Conservation (phyloP, 805 yeast genomes). For the Cyberlindnera bimundalis region DNA sequence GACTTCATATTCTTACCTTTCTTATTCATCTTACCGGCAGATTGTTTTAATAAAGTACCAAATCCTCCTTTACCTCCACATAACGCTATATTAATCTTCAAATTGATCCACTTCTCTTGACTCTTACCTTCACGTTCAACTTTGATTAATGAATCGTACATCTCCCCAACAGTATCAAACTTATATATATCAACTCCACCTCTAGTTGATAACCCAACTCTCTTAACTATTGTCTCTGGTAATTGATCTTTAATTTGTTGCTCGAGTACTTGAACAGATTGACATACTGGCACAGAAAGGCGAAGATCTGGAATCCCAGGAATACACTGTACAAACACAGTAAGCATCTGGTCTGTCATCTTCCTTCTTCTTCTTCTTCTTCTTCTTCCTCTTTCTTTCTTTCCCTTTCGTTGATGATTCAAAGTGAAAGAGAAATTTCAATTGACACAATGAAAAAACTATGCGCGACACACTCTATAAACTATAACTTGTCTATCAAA, state of each 20-base stretch:
- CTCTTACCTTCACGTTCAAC: neutral
- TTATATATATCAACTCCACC: conserved; percentile 16
- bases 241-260: conserved; percentile 7
- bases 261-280: neutral
- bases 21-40: conserved; percentile 37
- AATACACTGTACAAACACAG: conserved; percentile 19
- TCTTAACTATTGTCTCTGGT: conserved; percentile 8
- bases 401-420: too few relatives aligned
- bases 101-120: conserved; percentile 17
- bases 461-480: too few relatives aligned
- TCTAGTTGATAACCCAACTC: conserved; percentile 9
- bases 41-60: conserved; percentile 39
- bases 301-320: conserved; percentile 16
- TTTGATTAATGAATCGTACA: conserved; percentile 2
- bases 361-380: too few relatives aligned
- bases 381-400: too few relatives aligned
- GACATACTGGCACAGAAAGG: conserved; percentile 7
- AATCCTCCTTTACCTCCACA: conserved; percentile 56
- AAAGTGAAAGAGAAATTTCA: too few relatives aligned
- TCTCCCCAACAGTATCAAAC: conserved; percentile 10
- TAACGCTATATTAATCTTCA: conserved; percentile 34
- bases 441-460: too few relatives aligned
- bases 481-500: too few relatives aligned
- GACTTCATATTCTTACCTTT: conserved; percentile 24
- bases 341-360: conserved; percentile 1